Evolutionary conservation across 805 yeast species (phyloP).

Genomic region (Metschnikowia proteae): DNA sequence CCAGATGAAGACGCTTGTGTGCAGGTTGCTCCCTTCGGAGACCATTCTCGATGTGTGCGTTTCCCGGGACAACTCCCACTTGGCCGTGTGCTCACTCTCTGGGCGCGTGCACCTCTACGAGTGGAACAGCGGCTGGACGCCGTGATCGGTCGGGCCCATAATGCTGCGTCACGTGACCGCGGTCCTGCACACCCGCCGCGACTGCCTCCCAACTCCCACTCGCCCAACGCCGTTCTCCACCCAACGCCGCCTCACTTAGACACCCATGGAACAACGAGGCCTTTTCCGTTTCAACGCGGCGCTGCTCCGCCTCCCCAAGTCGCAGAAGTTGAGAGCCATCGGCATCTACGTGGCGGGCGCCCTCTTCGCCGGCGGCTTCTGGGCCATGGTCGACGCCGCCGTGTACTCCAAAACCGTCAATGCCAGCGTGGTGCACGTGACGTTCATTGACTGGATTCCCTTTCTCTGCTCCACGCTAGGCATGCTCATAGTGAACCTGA

Average conservation of each 20-base stretch:
- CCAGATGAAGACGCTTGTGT: constrained; percentile 51
- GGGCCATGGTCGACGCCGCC: constrained; percentile 87
- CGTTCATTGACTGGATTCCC: constrained; percentile 95
- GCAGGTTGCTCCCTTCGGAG: constrained; percentile 19
- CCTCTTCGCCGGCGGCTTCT: constrained; percentile 79
- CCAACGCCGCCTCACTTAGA: too few species aligned
- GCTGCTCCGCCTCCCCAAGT: constrained; percentile 60
- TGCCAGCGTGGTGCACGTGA: constrained; percentile 81
- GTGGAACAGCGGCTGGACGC: constrained; percentile 2
- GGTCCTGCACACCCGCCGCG: neutral
- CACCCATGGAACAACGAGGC: constrained; percentile 42
- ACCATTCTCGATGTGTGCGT: constrained; percentile 44
- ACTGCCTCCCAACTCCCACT: too few species aligned
- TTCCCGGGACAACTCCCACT: constrained; percentile 31
- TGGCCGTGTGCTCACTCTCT: constrained; percentile 27
- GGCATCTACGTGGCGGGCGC: constrained; percentile 80
- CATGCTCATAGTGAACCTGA: constrained; percentile 74
- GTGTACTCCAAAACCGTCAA: constrained; percentile 80
- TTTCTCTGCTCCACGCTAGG: constrained; percentile 84
- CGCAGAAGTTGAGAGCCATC: constrained; percentile 62
- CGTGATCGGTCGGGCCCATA: too few species aligned
- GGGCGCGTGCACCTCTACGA: constrained; percentile 15
- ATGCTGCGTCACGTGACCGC: too few species aligned
- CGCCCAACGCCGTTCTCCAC: neutral
- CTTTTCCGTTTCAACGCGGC: constrained; percentile 59